phyloP scores from a whole-genome alignment of 2,329 filamentous ascomycete species.

The Orbilia ellipsospora region DNA sequence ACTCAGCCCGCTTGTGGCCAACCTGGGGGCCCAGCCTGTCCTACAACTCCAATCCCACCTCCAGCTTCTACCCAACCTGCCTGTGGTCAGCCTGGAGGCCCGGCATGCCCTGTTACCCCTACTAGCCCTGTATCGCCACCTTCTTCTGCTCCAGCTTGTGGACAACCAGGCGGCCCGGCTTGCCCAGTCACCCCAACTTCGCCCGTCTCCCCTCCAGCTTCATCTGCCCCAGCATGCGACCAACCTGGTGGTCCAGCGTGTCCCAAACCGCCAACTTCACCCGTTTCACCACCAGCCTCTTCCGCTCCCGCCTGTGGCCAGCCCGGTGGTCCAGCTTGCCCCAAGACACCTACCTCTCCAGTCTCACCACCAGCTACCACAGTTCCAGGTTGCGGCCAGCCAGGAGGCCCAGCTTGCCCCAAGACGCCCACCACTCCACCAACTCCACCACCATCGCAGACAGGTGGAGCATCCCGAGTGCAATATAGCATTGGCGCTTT shows the following conservation, averaged over 20 bases:
- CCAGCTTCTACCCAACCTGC: constrained; percentile 5
- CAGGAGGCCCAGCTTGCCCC: constrained; percentile 28
- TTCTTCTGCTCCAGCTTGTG: constrained; percentile 16
- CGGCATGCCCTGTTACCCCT: constrained; percentile 11
- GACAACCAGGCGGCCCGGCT: constrained; percentile 17
- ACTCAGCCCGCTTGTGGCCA: constrained; percentile 19
- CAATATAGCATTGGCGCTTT: constrained; percentile 38
- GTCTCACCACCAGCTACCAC: neutral
- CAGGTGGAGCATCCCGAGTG: constrained; percentile 35
- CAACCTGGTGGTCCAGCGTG: constrained; percentile 24
- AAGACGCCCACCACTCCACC: constrained; percentile 4
- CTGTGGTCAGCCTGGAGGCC: constrained; percentile 23
- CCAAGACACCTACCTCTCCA: constrained; percentile 6
- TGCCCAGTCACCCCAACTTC: constrained; percentile 21
- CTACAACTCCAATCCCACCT: neutral
- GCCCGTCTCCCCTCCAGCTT: neutral
- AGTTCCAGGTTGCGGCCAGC: constrained; percentile 18
- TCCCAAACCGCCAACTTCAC: constrained; percentile 1
- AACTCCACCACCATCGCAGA: constrained; percentile 22
- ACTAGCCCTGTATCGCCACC: constrained; percentile 4
- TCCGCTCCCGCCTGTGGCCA: constrained; percentile 17
- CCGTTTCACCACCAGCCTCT: constrained; percentile 4
- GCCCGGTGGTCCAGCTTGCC: constrained; percentile 20
- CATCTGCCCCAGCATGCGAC: constrained; percentile 14
- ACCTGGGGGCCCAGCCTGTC: constrained; percentile 20